These are phyloP conservation scores for Xylogone sp. DNA, from an alignment of 2,329 filamentous ascomycete species.

Conservation along the genomic window DNA sequence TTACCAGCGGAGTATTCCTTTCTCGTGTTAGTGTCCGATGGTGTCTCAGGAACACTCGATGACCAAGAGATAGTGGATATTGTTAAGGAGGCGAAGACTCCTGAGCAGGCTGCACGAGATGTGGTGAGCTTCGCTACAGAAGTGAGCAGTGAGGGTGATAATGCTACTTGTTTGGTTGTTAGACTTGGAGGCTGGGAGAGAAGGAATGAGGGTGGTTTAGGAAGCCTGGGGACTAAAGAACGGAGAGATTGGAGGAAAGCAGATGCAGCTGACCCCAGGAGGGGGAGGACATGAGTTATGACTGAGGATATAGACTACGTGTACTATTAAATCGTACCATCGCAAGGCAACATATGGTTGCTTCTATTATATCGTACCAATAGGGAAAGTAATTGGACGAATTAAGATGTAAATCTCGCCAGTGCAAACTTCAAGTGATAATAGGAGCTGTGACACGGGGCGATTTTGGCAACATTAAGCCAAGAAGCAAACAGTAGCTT, in stretches of 20 bases:
- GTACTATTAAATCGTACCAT: no score
- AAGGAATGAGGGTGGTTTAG: constrained; percentile 78
- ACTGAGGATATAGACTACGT: background rate
- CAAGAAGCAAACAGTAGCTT: no score
- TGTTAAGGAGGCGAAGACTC: constrained; percentile 88
- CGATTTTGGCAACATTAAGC: no score
- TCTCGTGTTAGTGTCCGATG: constrained; percentile 83
- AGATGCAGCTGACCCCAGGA: constrained; percentile 78
- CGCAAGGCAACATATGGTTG: no score
- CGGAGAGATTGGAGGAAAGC: constrained; percentile 76
- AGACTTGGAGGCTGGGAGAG: constrained; percentile 67
- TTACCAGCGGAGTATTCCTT: constrained; percentile 84
- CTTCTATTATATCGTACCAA: no score
- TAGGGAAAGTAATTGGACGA: no score
- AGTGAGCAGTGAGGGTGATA: constrained; percentile 58
- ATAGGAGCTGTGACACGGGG: no score
- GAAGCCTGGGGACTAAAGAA: constrained; percentile 89
- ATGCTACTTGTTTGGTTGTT: constrained; percentile 65
- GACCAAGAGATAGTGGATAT: constrained; percentile 98
- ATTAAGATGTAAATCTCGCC: no score
- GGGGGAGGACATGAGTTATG: constrained; percentile 38
- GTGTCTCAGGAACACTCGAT: constrained; percentile 77
- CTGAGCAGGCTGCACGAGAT: constrained; percentile 75
- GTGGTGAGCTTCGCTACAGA: constrained; percentile 88
- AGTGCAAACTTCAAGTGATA: no score